Conservation (phyloP, 345 rosid species). For the Syzygium grande region DNA sequence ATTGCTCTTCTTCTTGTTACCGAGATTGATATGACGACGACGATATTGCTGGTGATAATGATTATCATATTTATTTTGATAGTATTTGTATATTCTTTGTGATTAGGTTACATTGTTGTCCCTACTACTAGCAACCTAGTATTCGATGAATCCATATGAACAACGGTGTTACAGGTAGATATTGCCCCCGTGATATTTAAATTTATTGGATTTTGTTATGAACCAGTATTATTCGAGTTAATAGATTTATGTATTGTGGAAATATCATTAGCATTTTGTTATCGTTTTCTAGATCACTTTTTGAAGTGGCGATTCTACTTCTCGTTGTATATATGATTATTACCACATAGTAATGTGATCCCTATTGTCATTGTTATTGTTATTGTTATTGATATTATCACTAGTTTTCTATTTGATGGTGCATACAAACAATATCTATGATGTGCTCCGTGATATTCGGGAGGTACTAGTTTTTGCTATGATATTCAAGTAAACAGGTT, state of each 20-base stretch:
- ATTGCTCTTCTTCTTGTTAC: background rate
- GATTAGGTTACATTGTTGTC: background rate
- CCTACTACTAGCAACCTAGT: background rate
- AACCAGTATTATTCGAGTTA: background rate
- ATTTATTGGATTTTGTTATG: background rate
- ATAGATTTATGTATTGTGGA: background rate
- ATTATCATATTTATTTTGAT: too few species aligned
- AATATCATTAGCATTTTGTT: background rate
- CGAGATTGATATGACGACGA: background rate
- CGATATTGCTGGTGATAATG: background rate
- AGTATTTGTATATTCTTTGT: background rate
- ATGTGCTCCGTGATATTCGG: background rate
- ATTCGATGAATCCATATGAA: background rate
- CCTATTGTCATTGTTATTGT: too few species aligned
- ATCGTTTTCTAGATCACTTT: background rate
- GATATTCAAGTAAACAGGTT: background rate
- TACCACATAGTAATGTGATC: too few species aligned
- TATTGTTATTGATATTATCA: too few species aligned
- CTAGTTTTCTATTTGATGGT: too few species aligned
- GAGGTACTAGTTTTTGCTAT: background rate
- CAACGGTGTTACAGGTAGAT: background rate
- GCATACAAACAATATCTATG: too few species aligned
- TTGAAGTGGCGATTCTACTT: too few species aligned
- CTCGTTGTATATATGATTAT: too few species aligned
- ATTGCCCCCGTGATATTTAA: background rate